Conservation (phyloP, 2,329 filamentous ascomycete species). For the Trichoderma guizhouense region DNA sequence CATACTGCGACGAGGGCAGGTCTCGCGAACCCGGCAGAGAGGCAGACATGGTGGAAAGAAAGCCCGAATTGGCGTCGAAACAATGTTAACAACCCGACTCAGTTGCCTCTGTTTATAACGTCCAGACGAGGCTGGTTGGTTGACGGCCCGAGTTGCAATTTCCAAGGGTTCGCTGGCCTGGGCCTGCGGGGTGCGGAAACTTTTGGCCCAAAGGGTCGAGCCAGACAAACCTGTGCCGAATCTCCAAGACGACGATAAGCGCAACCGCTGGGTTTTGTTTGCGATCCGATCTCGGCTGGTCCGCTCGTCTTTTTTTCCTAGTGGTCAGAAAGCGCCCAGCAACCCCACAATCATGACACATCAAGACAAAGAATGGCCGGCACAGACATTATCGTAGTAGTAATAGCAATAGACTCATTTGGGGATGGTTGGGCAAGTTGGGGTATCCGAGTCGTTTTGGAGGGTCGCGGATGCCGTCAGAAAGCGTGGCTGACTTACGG, state of each 20-base stretch:
- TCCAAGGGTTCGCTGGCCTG: not conserved
- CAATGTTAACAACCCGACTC: not conserved
- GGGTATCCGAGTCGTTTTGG: not conserved
- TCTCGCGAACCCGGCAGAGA: conserved; percentile 69
- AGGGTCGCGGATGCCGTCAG: not conserved
- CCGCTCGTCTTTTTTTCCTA: not conserved
- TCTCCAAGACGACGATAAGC: conserved; percentile 22
- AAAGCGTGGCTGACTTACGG: not conserved
- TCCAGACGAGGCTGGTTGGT: not conserved
- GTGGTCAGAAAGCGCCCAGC: not conserved
- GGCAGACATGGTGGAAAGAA: conserved; percentile 52
- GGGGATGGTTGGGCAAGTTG: not conserved
- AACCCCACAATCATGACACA: not conserved
- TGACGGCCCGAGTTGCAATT: not conserved
- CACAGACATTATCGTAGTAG: not conserved
- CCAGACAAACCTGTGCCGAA: conserved; percentile 14
- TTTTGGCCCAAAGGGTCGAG: conserved; percentile 11
- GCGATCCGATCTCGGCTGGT: conserved; percentile 20
- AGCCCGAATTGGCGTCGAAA: conserved; percentile 8
- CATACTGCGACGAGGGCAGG: conserved; percentile 86
- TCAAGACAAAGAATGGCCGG: not conserved
- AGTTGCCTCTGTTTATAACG: not conserved
- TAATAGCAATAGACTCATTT: not conserved
- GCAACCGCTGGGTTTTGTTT: conserved; percentile 2
- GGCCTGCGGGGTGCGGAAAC: conserved; percentile 17